Evolutionary conservation across 192 early-diverging fungal genomes (phyloP).

Genomic region (Backusella australiensis): DNA sequence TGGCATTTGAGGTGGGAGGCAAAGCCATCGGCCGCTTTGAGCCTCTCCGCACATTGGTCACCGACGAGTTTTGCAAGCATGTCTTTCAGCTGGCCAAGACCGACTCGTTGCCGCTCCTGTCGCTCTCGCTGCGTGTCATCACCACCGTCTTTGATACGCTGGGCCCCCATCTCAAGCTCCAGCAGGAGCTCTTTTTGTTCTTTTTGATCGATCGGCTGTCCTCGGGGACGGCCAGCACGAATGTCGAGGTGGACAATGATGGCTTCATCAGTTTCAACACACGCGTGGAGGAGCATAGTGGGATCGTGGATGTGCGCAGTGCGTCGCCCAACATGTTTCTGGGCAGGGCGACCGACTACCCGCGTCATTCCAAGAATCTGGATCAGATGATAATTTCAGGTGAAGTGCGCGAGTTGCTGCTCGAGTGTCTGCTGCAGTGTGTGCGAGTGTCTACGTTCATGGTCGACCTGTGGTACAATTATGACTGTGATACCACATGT

Average conservation of each 20-base stretch:
- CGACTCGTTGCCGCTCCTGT: conserved; percentile 55
- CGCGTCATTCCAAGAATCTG: conserved; percentile 11
- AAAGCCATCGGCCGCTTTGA: conserved; percentile 63
- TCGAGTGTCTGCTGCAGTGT: conserved; percentile 80
- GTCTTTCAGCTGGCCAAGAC: conserved; percentile 71
- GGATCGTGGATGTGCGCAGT: conserved; percentile 24
- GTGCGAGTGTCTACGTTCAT: conserved; percentile 74
- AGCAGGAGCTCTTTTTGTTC: conserved; percentile 76
- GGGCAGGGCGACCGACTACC: conserved; percentile 17
- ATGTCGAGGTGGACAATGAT: conserved; percentile 18
- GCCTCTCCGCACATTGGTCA: conserved; percentile 64
- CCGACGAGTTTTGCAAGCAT: conserved; percentile 83
- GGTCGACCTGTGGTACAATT: conserved; percentile 91
- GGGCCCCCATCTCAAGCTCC: conserved; percentile 66
- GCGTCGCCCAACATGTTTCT: conserved; percentile 29
- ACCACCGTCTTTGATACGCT: conserved; percentile 71
- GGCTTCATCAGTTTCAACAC: conserved; percentile 27
- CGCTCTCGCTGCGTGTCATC: conserved; percentile 60
- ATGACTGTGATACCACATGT: conserved; percentile 83
- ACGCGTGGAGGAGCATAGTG: background rate
- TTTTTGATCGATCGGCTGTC: conserved; percentile 57
- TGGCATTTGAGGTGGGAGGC: conserved; percentile 86
- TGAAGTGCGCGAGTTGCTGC: conserved; percentile 82
- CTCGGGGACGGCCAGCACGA: conserved; percentile 19
- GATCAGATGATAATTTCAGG: conserved; percentile 49